A percentile compares a stretch with the other conserved stretches of the same genome.
Conservation (phyloP, 805 yeast genomes). For the Lachancea fermentati region DNA sequence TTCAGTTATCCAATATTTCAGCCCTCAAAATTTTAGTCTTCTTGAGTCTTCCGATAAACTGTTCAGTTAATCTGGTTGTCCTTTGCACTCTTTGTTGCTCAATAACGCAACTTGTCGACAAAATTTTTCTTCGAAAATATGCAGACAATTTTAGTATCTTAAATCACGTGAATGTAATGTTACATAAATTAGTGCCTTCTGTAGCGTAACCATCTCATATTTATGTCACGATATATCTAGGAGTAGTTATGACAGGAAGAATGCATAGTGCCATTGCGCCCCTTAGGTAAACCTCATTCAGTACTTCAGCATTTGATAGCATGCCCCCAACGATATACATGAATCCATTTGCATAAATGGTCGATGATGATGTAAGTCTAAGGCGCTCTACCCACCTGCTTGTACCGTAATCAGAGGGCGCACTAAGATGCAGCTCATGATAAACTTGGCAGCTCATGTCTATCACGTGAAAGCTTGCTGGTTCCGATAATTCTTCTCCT, state of each 20-base stretch:
- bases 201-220: background rate
- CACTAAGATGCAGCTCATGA: constrained; percentile 1
- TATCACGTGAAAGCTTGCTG: constrained; percentile 2
- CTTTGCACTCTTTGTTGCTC: too few species aligned
- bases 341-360: constrained; percentile 6
- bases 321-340: constrained; percentile 26
- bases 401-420: background rate
- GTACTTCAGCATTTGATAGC: constrained; percentile 11
- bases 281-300: constrained; percentile 19
- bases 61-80: too few species aligned
- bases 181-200: background rate
- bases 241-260: constrained; percentile 21
- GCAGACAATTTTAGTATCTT: background rate
- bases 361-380: constrained; percentile 2
- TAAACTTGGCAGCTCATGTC: constrained; percentile 1
- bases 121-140: background rate
- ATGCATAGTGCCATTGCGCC: constrained; percentile 27
- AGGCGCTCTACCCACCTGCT: background rate
- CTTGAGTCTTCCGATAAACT: too few species aligned
- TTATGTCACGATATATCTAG: constrained; percentile 1
- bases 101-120: background rate
- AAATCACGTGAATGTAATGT: background rate
- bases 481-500: background rate
- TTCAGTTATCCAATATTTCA: background rate
- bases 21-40: too few species aligned